phyloP scores from a whole-genome alignment of 140 eudicot species.

The Stevia rebaudiana region DNA sequence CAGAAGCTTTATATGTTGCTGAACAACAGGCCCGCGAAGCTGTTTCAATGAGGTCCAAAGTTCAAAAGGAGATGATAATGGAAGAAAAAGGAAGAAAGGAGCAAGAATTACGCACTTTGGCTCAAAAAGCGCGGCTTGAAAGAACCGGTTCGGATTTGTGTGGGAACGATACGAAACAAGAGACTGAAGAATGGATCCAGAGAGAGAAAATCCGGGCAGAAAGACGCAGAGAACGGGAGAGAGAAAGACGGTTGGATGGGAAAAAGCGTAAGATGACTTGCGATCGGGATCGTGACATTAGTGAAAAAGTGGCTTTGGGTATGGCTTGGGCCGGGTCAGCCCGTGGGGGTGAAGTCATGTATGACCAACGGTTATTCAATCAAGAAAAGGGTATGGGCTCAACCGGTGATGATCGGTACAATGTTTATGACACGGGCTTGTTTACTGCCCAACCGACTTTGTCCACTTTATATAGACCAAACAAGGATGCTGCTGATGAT shows the following conservation, averaged over 20 bases:
- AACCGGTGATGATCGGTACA: conserved; percentile 65
- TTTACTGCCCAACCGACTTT: conserved; percentile 74
- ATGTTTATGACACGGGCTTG: conserved; percentile 64
- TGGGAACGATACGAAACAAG: conserved; percentile 48
- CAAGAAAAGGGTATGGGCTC: conserved; percentile 88
- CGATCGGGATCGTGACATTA: conserved; percentile 75
- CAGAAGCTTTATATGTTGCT: conserved; percentile 46
- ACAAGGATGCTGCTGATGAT: conserved; percentile 64
- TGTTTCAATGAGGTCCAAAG: conserved; percentile 55
- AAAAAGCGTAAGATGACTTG: conserved; percentile 75
- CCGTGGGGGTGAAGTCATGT: conserved; percentile 70
- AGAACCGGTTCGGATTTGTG: too few species aligned
- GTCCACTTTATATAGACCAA: conserved; percentile 61
- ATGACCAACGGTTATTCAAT: conserved; percentile 69
- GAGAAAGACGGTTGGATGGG: conserved; percentile 77
- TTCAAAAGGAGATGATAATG: conserved; percentile 75
- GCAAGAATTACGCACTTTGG: conserved; percentile 23
- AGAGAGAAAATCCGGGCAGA: conserved; percentile 81
- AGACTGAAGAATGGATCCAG: conserved; percentile 47
- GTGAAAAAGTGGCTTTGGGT: conserved; percentile 86
- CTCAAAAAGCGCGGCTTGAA: conserved; percentile 72
- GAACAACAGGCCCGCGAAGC: conserved; percentile 87
- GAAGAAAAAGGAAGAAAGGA: conserved; percentile 76
- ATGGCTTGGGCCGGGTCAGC: conserved; percentile 62
- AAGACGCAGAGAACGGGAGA: conserved; percentile 60